Conservation (phyloP, 306 rosid species). For the Quercus suber region DNA sequence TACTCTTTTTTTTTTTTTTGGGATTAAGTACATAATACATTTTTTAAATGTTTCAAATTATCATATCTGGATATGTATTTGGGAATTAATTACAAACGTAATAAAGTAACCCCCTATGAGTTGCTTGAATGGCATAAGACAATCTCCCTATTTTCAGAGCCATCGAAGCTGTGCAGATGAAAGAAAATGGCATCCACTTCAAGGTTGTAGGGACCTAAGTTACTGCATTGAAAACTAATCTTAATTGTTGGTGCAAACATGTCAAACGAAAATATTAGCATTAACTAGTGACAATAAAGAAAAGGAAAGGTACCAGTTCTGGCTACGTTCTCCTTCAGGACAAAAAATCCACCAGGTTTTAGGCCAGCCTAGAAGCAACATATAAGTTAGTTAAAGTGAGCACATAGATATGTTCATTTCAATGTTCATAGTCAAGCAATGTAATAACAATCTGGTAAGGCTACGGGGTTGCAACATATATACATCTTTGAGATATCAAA, state of each 20-base stretch:
- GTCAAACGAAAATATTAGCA: conserved; percentile 20
- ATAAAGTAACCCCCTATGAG: not conserved
- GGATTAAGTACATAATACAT: not conserved
- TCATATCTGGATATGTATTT: not conserved
- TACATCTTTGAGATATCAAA: not conserved
- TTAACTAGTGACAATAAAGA: conserved; percentile 7
- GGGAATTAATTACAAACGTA: not conserved
- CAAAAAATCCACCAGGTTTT: conserved; percentile 79
- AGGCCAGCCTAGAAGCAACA: conserved; percentile 67
- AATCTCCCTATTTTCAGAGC: not conserved
- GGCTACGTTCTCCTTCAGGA: conserved; percentile 89
- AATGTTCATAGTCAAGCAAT: not conserved
- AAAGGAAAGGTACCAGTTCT: conserved; percentile 56
- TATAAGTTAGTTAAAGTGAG: conserved; percentile 17
- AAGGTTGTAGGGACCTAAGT: not conserved
- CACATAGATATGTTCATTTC: not conserved
- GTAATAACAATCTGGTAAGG: not conserved
- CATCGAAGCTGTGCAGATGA: not conserved
- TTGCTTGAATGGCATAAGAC: not conserved
- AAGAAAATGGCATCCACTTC: not conserved
- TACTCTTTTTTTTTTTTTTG: too few species aligned
- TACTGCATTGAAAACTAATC: not conserved
- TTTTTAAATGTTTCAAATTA: not conserved
- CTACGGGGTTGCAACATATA: not conserved
- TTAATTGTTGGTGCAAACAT: not conserved